A percentile compares a stretch with the other conserved stretches of the same genome.
phyloP scores from a whole-genome alignment of 108 stramenopile species.

The Nitzschia putrida region DNA sequence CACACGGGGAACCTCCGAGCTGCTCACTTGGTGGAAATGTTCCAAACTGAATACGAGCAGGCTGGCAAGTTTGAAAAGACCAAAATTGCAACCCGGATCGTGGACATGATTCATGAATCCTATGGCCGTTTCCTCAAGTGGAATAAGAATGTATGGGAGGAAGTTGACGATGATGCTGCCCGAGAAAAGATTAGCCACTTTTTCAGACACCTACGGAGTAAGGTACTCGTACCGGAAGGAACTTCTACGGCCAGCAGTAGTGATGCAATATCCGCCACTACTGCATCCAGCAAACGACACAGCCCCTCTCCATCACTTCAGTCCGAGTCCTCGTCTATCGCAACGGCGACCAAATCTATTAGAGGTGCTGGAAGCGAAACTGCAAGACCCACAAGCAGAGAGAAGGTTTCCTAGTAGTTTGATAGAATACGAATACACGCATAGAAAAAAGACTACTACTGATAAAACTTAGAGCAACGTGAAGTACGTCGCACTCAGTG shows the following conservation, averaged over 20 bases:
- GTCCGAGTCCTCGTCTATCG: no score
- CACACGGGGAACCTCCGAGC: constrained; percentile 13
- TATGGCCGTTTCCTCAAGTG: constrained; percentile 30
- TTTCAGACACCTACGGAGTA: constrained; percentile 22
- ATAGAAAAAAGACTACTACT: no score
- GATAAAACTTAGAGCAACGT: no score
- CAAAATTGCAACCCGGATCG: constrained; percentile 23
- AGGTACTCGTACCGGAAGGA: background rate
- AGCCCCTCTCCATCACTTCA: background rate
- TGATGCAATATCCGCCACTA: no score
- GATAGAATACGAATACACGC: no score
- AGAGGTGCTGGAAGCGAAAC: no score
- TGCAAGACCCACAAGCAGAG: no score
- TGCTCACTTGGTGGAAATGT: constrained; percentile 4
- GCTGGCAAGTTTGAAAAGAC: constrained; percentile 34
- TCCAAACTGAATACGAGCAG: background rate
- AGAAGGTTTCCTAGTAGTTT: no score
- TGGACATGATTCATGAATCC: constrained; percentile 24
- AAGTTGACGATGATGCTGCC: constrained; percentile 20
- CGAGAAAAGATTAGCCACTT: constrained; percentile 28
- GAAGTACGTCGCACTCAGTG: no score
- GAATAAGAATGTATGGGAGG: constrained; percentile 24
- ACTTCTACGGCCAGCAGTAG: no score
- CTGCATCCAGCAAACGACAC: background rate
- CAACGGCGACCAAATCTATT: no score